Percentiles rank a stretch among this genome's conserved stretches.
Evolutionary conservation across 345 rosid genomes (phyloP).

Genomic region (Syzygium oleosum): DNA sequence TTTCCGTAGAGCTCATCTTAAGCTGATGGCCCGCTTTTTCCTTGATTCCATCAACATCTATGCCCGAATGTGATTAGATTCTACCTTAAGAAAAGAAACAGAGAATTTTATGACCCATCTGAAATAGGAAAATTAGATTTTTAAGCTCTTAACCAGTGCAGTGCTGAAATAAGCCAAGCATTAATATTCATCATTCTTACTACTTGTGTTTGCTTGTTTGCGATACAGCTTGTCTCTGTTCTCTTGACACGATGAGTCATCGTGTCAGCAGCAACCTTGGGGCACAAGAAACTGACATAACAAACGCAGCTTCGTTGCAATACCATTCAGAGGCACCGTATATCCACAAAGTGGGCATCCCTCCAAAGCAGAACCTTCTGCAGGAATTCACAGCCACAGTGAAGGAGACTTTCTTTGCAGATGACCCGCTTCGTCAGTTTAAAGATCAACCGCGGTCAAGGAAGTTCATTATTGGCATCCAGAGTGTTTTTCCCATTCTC

Average conservation of each 20-base stretch:
- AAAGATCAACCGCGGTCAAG: constrained; percentile 24
- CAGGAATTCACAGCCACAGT: constrained; percentile 16
- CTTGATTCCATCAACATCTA: background rate
- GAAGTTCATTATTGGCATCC: constrained; percentile 25
- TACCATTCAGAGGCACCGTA: background rate
- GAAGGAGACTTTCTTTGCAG: constrained; percentile 42
- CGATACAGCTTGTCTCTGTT: background rate
- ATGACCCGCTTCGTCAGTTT: constrained; percentile 36
- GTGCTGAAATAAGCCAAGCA: background rate
- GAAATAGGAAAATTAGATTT: background rate
- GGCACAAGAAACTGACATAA: background rate
- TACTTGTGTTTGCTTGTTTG: background rate
- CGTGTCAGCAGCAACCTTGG: background rate
- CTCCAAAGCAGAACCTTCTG: constrained; percentile 22
- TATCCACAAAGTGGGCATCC: constrained; percentile 18
- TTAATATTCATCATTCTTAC: background rate
- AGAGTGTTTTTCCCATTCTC: constrained; percentile 32
- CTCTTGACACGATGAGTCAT: background rate
- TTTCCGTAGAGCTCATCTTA: background rate
- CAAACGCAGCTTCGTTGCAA: background rate
- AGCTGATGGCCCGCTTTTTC: background rate
- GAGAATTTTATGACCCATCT: background rate
- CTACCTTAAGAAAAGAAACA: background rate
- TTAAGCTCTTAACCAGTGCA: background rate
- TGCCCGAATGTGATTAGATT: background rate